Evolutionary conservation across 2,329 filamentous ascomycete species (phyloP).

Genomic region (Metarhizium sp.): DNA sequence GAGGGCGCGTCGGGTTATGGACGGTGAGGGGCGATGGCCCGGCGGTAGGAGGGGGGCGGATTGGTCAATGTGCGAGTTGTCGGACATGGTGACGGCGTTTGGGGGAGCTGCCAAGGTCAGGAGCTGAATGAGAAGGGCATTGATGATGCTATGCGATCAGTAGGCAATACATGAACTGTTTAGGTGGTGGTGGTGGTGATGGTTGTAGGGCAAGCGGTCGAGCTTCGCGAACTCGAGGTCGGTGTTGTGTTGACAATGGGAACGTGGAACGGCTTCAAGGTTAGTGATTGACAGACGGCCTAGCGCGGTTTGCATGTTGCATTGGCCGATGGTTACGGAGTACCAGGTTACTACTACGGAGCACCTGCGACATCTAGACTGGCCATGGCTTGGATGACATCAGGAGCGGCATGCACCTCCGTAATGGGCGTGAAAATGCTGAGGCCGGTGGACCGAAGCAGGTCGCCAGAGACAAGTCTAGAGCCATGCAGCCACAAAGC

Average conservation of each 20-base stretch:
- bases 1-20: constrained; percentile 1
- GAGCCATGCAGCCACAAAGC: too few relatives aligned
- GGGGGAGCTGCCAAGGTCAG: background rate
- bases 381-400: too few relatives aligned
- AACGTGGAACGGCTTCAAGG: background rate
- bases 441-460: too few relatives aligned
- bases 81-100: background rate
- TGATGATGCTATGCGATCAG: background rate
- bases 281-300: background rate
- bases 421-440: too few relatives aligned
- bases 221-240: too few relatives aligned
- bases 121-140: background rate
- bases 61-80: background rate
- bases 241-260: background rate
- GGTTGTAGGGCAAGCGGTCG: background rate
- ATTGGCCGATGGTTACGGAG: too few relatives aligned
- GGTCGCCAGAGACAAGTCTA: too few relatives aligned
- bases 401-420: too few relatives aligned
- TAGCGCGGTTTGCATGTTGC: background rate
- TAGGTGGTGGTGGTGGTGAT: too few relatives aligned
- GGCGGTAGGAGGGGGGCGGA: constrained; percentile 3
- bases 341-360: too few relatives aligned
- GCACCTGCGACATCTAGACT: too few relatives aligned
- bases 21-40: background rate
- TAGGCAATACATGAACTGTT: background rate